These are phyloP conservation scores for Coemansia sp. DNA, from an alignment of 192 early-diverging fungal genomes.

Conservation along the genomic window DNA sequence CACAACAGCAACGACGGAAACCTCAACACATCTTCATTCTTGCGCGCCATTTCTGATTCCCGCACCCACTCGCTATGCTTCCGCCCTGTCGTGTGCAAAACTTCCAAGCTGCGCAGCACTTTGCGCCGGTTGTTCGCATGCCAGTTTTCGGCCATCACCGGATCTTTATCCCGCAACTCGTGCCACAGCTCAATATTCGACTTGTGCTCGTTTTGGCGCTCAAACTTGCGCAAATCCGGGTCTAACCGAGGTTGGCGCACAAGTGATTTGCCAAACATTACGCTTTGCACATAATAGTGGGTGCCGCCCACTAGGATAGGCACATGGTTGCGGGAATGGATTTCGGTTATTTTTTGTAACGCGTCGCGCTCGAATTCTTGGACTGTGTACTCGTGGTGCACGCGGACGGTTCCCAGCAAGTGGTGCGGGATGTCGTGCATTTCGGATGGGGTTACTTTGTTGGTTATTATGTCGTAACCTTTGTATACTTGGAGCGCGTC, in stretches of 20 bases:
- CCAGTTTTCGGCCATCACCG: conserved; percentile 86
- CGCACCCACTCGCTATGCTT: conserved; percentile 73
- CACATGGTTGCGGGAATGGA: conserved; percentile 66
- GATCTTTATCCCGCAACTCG: conserved; percentile 71
- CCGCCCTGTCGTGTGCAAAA: conserved; percentile 72
- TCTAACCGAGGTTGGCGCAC: conserved; percentile 26
- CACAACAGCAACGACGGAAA: conserved; percentile 81
- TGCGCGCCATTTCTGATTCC: conserved; percentile 61
- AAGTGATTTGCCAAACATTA: conserved; percentile 77
- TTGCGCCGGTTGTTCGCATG: conserved; percentile 86
- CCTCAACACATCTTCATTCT: conserved; percentile 51
- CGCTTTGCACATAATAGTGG: conserved; percentile 93
- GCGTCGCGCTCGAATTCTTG: conserved; percentile 83
- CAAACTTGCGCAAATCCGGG: conserved; percentile 13
- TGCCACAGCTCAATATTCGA: conserved; percentile 64
- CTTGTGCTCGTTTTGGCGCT: conserved; percentile 18
- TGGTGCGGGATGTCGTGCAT: conserved; percentile 74
- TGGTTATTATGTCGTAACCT: conserved; percentile 90
- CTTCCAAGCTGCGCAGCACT: conserved; percentile 82
- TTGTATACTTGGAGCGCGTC: conserved; percentile 97
- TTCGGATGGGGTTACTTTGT: conserved; percentile 83
- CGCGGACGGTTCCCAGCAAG: conserved; percentile 75
- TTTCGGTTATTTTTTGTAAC: conserved; percentile 68
- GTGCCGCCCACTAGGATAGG: conserved; percentile 96
- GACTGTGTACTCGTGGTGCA: conserved; percentile 80